Evolutionary conservation across 1,284 basidiomycete genomes (phyloP).

Genomic region (Ustilago lituana): DNA sequence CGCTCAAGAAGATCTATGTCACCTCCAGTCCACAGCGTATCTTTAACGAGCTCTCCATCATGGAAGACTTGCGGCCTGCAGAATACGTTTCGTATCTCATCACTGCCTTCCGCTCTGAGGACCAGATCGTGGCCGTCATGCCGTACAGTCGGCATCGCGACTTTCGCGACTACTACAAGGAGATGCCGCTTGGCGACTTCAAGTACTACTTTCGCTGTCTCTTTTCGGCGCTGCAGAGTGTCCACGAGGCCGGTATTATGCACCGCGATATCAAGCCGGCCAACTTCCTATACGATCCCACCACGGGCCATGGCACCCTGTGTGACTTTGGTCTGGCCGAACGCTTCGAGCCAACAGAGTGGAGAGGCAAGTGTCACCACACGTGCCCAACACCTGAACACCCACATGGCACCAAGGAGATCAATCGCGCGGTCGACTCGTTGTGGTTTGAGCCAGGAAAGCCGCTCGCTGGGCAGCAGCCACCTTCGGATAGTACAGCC

Average conservation of each 20-base stretch:
- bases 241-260: slow-evolving; percentile 87
- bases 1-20: slow-evolving; percentile 95
- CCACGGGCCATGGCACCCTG: slow-evolving; percentile 82
- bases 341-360: slow-evolving; percentile 60
- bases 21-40: slow-evolving; percentile 93
- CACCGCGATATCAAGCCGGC: slow-evolving; percentile 99
- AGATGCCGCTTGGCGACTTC: slow-evolving; percentile 78
- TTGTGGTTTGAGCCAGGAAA: slow-evolving; percentile 60
- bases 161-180: slow-evolving; percentile 85
- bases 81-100: slow-evolving; percentile 77
- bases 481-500: slow-evolving; percentile 10
- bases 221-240: slow-evolving; percentile 87
- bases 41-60: slow-evolving; percentile 91
- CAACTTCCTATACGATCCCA: slow-evolving; percentile 93
- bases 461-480: slow-evolving; percentile 32
- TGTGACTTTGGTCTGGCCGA: slow-evolving; percentile 88
- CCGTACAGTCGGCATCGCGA: slow-evolving; percentile 92
- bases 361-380: slow-evolving; percentile 66
- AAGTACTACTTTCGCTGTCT: slow-evolving; percentile 90
- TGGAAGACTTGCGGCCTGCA: slow-evolving; percentile 75
- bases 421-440: slow-evolving; percentile 56
- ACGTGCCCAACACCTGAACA: slow-evolving; percentile 50
- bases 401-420: slow-evolving; percentile 56
- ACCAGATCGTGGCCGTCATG: slow-evolving; percentile 94
- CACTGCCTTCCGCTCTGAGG: slow-evolving; percentile 87